Percentiles rank a stretch among this genome's conserved stretches.
Conservation (phyloP, 108 stramenopile species). For the Stephanodiscus minutulus region DNA sequence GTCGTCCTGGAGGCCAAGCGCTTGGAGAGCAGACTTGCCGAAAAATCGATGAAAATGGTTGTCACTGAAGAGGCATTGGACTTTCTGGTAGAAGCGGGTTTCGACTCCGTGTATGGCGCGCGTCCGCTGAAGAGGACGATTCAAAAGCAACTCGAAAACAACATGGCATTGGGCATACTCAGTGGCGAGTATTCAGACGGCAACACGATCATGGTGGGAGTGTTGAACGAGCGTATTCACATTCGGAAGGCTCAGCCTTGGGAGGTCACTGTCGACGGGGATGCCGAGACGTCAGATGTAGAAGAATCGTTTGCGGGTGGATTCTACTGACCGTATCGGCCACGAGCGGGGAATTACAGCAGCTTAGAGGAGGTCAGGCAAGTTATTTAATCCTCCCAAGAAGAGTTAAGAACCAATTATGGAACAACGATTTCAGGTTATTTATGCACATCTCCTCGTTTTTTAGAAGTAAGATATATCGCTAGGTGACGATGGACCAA, state of each 20-base stretch:
- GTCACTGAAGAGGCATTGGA: conserved; percentile 76
- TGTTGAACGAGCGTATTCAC: conserved; percentile 33
- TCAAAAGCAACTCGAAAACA: conserved; percentile 94
- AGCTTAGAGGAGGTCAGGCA: too few species aligned
- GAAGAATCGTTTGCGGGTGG: conserved; percentile 13
- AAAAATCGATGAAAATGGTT: conserved; percentile 66
- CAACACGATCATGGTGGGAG: conserved; percentile 71
- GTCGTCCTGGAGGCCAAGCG: conserved; percentile 77
- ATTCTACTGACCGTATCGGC: conserved; percentile 23
- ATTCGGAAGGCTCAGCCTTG: conserved; percentile 41
- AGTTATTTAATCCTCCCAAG: neutral
- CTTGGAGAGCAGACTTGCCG: conserved; percentile 74
- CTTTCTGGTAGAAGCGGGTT: conserved; percentile 83
- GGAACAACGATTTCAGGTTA: too few species aligned
- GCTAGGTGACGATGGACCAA: too few species aligned
- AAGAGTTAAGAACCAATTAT: too few species aligned
- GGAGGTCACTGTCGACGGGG: conserved; percentile 13
- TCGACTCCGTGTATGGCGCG: conserved; percentile 96
- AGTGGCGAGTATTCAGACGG: conserved; percentile 78
- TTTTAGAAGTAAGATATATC: too few species aligned
- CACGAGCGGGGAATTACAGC: too few species aligned
- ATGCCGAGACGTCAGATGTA: conserved; percentile 10
- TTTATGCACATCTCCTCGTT: too few species aligned
- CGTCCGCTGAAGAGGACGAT: conserved; percentile 96
- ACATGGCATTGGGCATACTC: conserved; percentile 86